Base-by-base conservation (phyloP, 192 early-diverging fungal genomes). In the Kickxella alabastrina region DNA sequence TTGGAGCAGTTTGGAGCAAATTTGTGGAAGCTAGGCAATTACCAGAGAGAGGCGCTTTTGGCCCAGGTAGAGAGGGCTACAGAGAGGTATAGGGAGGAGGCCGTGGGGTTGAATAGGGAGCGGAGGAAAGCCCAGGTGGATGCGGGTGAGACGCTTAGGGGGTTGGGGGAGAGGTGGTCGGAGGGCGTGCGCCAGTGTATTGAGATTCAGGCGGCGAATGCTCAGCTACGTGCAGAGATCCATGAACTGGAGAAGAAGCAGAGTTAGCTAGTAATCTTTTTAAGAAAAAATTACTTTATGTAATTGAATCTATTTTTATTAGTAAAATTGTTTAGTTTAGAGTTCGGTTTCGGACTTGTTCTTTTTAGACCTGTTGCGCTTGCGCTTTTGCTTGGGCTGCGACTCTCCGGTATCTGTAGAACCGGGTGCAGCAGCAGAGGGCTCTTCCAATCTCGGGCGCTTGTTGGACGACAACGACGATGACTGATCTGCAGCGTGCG, bases 1-100 rank as follows among this genome's bases (percentile, higher is more conserved):
- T 43, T 75, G 54, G 65, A 75, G 51, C 51, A 64, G 29, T 75
- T 68, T 60, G 72, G 72, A 19, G 60, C 66, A 2, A 68, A 75
- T 32, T 60, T 57, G 9, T 75, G 72, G 72, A 68, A 65, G 44
- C 56, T 75, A 8, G 38, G 54, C 37, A 75, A 75, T 40, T 64
- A 64, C 42, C 65, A 75, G 28, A 68, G 61, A 21, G 65, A 75
- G 29, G 25, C 13, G n/a, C 35, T 75, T 43, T 34, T 75, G 19
- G 35, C 29, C 6, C 27, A 13, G 17, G 56, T 75, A n/a, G 61
- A 75, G 23, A 34, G 22, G 10, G 55, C 57, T 13, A 57, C 66
- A 2, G 32, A 51, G 22, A 37, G 25, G 15, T 40, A 39, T 42
- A 36, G 26, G 23, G 57, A 65, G 3, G 43, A 68, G 19, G 57